Conservation (phyloP, 176 grass and related monocot species). For the Triticum urartu region DNA sequence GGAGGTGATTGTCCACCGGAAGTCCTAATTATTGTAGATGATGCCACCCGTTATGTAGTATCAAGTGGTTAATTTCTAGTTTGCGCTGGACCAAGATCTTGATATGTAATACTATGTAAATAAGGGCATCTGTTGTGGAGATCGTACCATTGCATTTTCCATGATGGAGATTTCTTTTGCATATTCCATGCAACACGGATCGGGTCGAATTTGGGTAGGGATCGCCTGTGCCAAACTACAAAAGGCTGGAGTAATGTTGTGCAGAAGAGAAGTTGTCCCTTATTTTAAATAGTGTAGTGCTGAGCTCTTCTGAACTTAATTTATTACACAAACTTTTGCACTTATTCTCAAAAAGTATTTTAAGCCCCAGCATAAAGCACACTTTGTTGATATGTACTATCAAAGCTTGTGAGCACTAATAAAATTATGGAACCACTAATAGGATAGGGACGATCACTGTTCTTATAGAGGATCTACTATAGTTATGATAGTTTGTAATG, state of each 20-base stretch:
- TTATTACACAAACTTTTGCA: not conserved
- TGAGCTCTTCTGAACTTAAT: not conserved
- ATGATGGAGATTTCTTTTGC: too few species aligned
- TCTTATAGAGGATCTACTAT: not conserved
- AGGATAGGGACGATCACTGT: not conserved
- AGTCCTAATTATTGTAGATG: constrained; percentile 7
- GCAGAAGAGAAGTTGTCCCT: not conserved
- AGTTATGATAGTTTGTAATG: not conserved
- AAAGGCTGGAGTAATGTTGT: not conserved
- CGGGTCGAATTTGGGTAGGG: not conserved
- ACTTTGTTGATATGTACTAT: not conserved
- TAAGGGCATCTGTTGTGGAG: not conserved
- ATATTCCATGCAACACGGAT: too few species aligned
- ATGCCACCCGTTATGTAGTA: not conserved
- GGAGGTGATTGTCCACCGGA: constrained; percentile 28
- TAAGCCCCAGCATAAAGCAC: not conserved
- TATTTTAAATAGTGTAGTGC: not conserved
- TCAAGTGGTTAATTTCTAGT: not conserved
- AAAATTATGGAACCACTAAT: not conserved
- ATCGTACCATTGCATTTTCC: too few species aligned
- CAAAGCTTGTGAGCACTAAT: not conserved
- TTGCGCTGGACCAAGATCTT: not conserved
- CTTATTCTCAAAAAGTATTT: not conserved
- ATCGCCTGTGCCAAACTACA: not conserved
- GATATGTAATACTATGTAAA: not conserved